Evolutionary conservation across 805 yeast species (phyloP).

Genomic region (Pichia californica): DNA sequence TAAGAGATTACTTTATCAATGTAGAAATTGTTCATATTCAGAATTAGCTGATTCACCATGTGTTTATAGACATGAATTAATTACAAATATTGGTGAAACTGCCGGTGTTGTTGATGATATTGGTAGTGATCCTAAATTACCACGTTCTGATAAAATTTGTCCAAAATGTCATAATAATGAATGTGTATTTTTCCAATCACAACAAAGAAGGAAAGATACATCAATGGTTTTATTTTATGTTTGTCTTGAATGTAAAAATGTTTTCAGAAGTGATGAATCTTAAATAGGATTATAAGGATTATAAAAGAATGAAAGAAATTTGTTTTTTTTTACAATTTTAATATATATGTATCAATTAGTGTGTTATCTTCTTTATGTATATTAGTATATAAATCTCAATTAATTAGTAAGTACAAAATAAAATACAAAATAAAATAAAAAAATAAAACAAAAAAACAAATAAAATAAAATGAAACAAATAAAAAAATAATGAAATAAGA

Average conservation of each 20-base stretch:
- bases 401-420: too few relatives aligned
- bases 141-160: constrained; percentile 90
- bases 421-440: too few relatives aligned
- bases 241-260: constrained; percentile 79
- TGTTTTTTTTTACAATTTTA: too few relatives aligned
- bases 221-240: constrained; percentile 93
- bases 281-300: too few relatives aligned
- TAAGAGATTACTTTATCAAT: constrained; percentile 73
- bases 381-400: too few relatives aligned
- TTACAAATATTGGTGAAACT: constrained; percentile 87
- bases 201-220: constrained; percentile 91
- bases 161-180: constrained; percentile 83
- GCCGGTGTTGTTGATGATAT: constrained; percentile 97
- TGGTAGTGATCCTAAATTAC: constrained; percentile 96
- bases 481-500: too few relatives aligned
- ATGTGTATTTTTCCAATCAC: constrained; percentile 95
- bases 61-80: constrained; percentile 88
- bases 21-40: constrained; percentile 91
- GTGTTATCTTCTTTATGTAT: too few relatives aligned
- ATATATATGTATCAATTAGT: too few relatives aligned
- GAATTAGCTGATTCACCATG: constrained; percentile 84
- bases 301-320: too few relatives aligned
- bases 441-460: too few relatives aligned
- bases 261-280: constrained; percentile 36
- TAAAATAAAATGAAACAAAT: too few relatives aligned